A percentile compares a stretch with the other conserved stretches of the same genome.
These are phyloP conservation scores for Teratosphaeria nubilosa DNA, from an alignment of 2,329 filamentous ascomycete genomes.

Conservation along the genomic window DNA sequence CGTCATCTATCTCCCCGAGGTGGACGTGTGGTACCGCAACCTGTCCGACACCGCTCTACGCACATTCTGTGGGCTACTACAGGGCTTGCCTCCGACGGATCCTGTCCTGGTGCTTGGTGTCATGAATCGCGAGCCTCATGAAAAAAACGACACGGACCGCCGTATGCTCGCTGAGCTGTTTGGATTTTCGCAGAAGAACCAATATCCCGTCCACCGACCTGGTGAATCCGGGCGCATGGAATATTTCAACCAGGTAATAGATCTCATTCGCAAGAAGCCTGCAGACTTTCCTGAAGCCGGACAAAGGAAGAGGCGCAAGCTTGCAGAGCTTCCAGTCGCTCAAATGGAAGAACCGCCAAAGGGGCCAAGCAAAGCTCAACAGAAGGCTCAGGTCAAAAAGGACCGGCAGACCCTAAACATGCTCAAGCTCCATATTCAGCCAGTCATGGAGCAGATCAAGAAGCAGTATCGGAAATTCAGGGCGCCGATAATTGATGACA, in stretches of 20 bases:
- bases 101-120: conserved; percentile 83
- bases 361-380: conserved; percentile 64
- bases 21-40: conserved; percentile 77
- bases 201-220: conserved; percentile 60
- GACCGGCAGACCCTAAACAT: conserved; percentile 78
- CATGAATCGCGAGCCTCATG: conserved; percentile 47
- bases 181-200: conserved; percentile 71
- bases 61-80: conserved; percentile 74
- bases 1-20: conserved; percentile 85
- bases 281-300: conserved; percentile 77
- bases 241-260: conserved; percentile 67
- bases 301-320: conserved; percentile 73
- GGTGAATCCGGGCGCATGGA: conserved; percentile 53
- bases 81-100: conserved; percentile 78
- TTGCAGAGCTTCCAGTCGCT: conserved; percentile 67
- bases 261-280: conserved; percentile 69
- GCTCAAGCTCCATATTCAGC: conserved; percentile 80
- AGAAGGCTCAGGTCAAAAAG: conserved; percentile 67
- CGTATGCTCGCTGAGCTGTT: conserved; percentile 67
- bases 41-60: conserved; percentile 56
- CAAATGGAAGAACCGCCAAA: conserved; percentile 50
- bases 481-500: conserved; percentile 63
- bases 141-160: conserved; percentile 30
- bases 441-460: conserved; percentile 96
- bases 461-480: conserved; percentile 81